Evolutionary conservation across 495 filamentous ascomycete genomes (phyloP).

Genomic region (Collariella sp.): DNA sequence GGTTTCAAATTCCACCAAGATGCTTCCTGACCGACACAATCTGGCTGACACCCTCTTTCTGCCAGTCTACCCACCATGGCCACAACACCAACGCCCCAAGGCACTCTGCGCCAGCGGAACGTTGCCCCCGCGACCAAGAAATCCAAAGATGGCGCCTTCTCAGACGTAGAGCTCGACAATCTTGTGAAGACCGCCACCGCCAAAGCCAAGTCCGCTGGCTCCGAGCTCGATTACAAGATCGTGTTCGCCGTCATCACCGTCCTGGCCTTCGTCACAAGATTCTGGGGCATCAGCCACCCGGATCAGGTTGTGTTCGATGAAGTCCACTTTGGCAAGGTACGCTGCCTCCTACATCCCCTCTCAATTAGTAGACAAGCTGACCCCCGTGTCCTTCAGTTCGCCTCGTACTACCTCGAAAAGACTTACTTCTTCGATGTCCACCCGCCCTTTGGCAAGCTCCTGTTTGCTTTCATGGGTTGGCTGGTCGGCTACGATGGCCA

Average conservation of each 20-base stretch:
- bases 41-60: neutral
- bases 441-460: conserved; percentile 86
- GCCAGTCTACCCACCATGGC: conserved; percentile 29
- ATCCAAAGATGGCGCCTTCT: conserved; percentile 30
- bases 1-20: too few species aligned
- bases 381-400: conserved; percentile 51
- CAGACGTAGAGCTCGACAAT: conserved; percentile 42
- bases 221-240: conserved; percentile 79
- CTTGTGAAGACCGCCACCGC: conserved; percentile 27
- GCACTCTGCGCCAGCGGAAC: conserved; percentile 47
- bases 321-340: conserved; percentile 98
- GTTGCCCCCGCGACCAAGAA: conserved; percentile 40
- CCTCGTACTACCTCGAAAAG: conserved; percentile 91
- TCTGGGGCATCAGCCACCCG: conserved; percentile 90
- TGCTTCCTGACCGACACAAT: neutral
- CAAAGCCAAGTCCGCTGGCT: conserved; percentile 10
- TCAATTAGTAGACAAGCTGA: conserved; percentile 4
- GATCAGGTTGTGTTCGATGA: conserved; percentile 98
- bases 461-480: conserved; percentile 93
- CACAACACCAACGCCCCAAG: conserved; percentile 32
- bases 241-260: conserved; percentile 68
- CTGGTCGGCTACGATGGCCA: conserved; percentile 90
- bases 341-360: conserved; percentile 10
- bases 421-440: conserved; percentile 99
- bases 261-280: conserved; percentile 82